Evolutionary conservation across 441 rosid genomes (phyloP).

Genomic region (Syzygium syzygioides): DNA sequence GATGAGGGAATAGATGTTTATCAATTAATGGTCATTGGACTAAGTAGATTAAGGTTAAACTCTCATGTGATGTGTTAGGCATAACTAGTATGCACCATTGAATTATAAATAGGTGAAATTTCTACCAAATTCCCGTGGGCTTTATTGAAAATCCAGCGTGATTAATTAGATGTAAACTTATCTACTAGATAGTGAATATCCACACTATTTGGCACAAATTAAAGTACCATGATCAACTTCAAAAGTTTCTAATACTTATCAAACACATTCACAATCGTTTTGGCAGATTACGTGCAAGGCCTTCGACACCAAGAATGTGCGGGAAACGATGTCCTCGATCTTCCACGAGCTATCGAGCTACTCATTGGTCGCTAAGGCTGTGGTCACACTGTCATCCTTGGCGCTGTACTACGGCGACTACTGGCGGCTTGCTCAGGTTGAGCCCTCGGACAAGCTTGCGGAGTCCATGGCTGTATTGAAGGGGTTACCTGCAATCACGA

Average conservation of each 20-base stretch:
- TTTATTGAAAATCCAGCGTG: neutral
- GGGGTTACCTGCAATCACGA: neutral
- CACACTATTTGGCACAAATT: neutral
- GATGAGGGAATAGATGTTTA: neutral
- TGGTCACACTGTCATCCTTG: constrained; percentile 4
- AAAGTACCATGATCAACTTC: neutral
- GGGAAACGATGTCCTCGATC: neutral
- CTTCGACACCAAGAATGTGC: neutral
- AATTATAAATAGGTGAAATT: neutral
- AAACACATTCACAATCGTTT: neutral
- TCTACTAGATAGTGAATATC: neutral
- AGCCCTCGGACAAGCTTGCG: neutral
- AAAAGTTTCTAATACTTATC: neutral
- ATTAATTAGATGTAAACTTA: neutral
- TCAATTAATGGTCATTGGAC: neutral
- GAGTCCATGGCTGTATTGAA: neutral
- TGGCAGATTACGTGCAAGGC: constrained; percentile 11
- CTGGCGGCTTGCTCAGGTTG: constrained; percentile 10
- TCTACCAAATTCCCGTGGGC: neutral
- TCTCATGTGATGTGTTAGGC: neutral
- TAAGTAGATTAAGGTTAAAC: neutral
- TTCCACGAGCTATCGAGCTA: constrained; percentile 2
- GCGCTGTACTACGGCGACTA: constrained; percentile 6
- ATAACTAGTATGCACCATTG: neutral
- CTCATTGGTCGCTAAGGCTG: constrained; percentile 4